phyloP scores from a whole-genome alignment of 768 basidiomycete genomes.

The Boletus eberwhitei region DNA sequence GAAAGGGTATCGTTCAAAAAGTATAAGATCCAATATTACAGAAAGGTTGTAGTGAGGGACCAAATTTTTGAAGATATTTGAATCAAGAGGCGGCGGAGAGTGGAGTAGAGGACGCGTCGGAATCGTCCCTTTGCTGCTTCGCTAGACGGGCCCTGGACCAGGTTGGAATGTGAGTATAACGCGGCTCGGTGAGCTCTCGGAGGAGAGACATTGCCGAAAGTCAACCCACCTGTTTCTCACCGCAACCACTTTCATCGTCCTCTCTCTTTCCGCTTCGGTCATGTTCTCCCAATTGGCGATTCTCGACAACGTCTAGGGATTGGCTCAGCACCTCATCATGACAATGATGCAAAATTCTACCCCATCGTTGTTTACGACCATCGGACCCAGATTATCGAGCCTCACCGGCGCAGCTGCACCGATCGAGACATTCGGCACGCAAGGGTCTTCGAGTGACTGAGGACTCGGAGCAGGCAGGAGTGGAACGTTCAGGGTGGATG shows the following conservation, averaged over 20 bases:
- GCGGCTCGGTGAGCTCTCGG: too few relatives aligned
- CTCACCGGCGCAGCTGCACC: conserved; percentile 36
- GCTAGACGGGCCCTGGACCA: conserved; percentile 10
- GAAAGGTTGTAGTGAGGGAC: not conserved
- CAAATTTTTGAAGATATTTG: not conserved
- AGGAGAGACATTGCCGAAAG: not conserved
- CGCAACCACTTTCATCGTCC: conserved; percentile 52
- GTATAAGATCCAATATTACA: not conserved
- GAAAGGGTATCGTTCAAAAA: too few relatives aligned
- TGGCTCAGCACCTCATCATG: not conserved
- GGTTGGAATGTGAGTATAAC: not conserved
- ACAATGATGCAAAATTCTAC: conserved; percentile 33
- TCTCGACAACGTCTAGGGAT: conserved; percentile 54
- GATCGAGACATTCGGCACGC: conserved; percentile 10
- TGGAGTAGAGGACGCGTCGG: not conserved
- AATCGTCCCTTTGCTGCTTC: conserved; percentile 1
- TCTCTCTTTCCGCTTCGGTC: conserved; percentile 53
- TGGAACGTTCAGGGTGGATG: not conserved
- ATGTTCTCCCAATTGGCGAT: conserved; percentile 64
- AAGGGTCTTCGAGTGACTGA: conserved; percentile 7
- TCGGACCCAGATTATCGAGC: conserved; percentile 59
- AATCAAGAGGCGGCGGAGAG: not conserved
- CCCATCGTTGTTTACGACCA: conserved; percentile 68
- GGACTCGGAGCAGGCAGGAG: conserved; percentile 9
- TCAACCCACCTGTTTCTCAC: conserved; percentile 44